These are phyloP conservation scores for Collybia sordida DNA, from an alignment of 768 basidiomycete genomes.

Conservation along the genomic window DNA sequence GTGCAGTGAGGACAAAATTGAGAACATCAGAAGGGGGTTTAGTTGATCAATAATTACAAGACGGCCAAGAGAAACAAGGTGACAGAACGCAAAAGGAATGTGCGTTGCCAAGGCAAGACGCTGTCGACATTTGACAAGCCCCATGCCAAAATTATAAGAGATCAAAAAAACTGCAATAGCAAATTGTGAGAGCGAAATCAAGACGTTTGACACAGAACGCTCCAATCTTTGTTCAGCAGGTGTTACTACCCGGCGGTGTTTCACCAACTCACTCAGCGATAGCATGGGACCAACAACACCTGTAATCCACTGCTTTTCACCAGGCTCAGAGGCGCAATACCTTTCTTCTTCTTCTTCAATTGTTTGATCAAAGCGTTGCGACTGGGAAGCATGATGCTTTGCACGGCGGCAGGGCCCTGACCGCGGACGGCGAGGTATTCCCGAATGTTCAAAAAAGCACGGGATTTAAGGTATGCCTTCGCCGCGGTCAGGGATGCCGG, in stretches of 20 bases:
- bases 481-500: constrained; percentile 66
- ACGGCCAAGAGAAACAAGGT: no score
- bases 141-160: no score
- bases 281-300: constrained; percentile 60
- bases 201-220: no score
- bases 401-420: constrained; percentile 63
- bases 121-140: no score
- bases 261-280: constrained; percentile 24
- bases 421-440: constrained; percentile 70
- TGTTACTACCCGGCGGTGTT: background rate
- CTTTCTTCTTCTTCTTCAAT: constrained; percentile 46
- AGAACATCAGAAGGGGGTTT: no score
- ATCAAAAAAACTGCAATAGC: no score
- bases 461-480: constrained; percentile 62
- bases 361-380: constrained; percentile 61
- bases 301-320: constrained; percentile 65
- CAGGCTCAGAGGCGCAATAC: constrained; percentile 43
- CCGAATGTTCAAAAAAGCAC: constrained; percentile 68
- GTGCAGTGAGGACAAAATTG: no score
- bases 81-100: no score
- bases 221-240: no score
- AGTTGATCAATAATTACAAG: no score
- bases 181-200: no score
- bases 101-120: no score
- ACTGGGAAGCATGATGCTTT: constrained; percentile 59